Base-by-base conservation (phyloP, 768 basidiomycete species). In the Hortiboletus campestris region DNA sequence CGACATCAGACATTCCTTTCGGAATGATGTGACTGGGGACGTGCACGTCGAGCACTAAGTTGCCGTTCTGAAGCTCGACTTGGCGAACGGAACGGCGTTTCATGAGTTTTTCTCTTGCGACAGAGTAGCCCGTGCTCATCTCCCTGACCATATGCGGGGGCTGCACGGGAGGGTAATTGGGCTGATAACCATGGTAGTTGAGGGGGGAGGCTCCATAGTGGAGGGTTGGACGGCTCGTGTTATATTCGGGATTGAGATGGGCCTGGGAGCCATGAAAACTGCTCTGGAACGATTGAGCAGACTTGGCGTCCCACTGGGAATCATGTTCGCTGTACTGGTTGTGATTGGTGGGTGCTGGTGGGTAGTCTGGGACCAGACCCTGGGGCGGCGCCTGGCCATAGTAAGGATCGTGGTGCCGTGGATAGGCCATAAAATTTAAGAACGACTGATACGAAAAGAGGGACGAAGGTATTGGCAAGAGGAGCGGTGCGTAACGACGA, bases 11-110 rank as follows among this genome's bases (percentile, higher is more conserved):
- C 72, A 81, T 83, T 54, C 79, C 80, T 38, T 79, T 78, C n/a
- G 89, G 89, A 31, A 92, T 72, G 64, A 94, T 91, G 60, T 85
- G 83, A 42, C 81, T 80, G 4, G 92, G 92, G 3, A 91, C 91
- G 28, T 80, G 84, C 46, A 91, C 83, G 66, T 94, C 92, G 54
- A 94, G 80, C 19, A 94, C 88, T 44, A 94, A 74, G 70, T 94
- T 94, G 38, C 92, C 92, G 52, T 91, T 78, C 67, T 84, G 79
- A 36, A 94, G 83, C 63, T 86, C 84, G 56, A 94, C 87, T 61
- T 91, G 86, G 55, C 86, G 83, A 41, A 90, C 77, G 38, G 88
- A 89, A 49, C 90, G 79, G 41, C 86, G 84, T 67, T 86, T 89
- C 84, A 93, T 84, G 72, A 92, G 82, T 70, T 90, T 88, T 58